Evolutionary conservation across 306 rosid genomes (phyloP).

Genomic region (Calophaca sinica): DNA sequence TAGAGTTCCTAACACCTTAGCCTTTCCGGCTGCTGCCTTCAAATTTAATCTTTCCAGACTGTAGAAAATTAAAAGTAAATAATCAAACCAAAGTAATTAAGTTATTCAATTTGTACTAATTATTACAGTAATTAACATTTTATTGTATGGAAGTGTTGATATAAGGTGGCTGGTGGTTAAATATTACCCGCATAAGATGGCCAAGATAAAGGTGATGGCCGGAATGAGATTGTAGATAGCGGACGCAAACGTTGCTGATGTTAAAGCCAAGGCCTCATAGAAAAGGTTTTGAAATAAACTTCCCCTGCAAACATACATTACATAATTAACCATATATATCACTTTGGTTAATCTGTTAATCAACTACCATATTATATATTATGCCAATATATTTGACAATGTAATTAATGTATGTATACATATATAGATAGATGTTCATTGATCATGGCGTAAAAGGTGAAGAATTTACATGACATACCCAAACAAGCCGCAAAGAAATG

Average conservation of each 20-base stretch:
- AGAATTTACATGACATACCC: constrained; percentile 52
- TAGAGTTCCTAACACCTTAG: constrained; percentile 67
- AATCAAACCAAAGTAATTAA: background rate
- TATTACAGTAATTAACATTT: too few species aligned
- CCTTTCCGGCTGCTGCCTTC: constrained; percentile 57
- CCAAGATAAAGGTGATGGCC: constrained; percentile 53
- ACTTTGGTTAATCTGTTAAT: too few species aligned
- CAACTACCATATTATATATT: too few species aligned
- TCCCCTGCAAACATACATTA: constrained; percentile 49
- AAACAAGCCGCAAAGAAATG: constrained; percentile 62
- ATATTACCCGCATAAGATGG: constrained; percentile 53
- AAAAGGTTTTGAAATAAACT: constrained; percentile 57
- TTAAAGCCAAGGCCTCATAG: constrained; percentile 48
- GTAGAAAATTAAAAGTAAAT: background rate
- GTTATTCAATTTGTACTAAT: background rate
- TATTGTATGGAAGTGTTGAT: too few species aligned
- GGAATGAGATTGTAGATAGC: constrained; percentile 59
- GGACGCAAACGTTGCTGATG: constrained; percentile 57
- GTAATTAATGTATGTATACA: background rate
- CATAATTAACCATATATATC: background rate
- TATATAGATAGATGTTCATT: background rate
- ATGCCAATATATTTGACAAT: too few species aligned
- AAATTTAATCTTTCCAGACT: constrained; percentile 63
- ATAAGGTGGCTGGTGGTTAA: too few species aligned
- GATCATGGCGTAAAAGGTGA: background rate